phyloP scores from a whole-genome alignment of 2,329 filamentous ascomycete genomes.

The Ceratocystis variospora region DNA sequence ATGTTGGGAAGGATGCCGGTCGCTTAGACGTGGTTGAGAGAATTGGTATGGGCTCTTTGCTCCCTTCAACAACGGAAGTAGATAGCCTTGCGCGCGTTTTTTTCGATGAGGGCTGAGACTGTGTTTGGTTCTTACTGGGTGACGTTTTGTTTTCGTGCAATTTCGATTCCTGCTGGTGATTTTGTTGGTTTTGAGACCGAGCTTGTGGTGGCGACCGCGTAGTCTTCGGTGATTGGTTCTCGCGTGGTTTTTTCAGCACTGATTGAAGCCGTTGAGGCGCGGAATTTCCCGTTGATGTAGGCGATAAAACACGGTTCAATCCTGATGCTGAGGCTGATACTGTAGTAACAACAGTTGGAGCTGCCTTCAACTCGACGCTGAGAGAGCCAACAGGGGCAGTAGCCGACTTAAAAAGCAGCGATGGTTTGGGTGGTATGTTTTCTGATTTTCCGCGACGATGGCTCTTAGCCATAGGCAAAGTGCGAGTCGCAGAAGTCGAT shows the following conservation, averaged over 20 bases:
- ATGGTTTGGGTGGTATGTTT: conserved; percentile 15
- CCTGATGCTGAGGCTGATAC: conserved; percentile 15
- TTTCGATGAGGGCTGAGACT: conserved; percentile 16
- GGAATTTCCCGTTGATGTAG: conserved; percentile 21
- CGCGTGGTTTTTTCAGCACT: conserved; percentile 14
- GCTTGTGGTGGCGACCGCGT: conserved; percentile 19
- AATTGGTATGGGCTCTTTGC: conserved; percentile 16
- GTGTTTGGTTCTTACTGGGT: not conserved
- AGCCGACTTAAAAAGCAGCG: conserved; percentile 8
- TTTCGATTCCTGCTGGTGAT: not conserved
- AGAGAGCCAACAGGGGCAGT: conserved; percentile 3
- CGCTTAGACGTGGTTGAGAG: conserved; percentile 23
- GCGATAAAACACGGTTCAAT: conserved; percentile 20
- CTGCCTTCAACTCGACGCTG: not conserved
- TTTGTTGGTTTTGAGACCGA: not conserved
- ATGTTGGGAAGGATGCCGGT: conserved; percentile 29
- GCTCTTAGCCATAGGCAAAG: conserved; percentile 22
- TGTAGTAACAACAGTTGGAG: conserved; percentile 11
- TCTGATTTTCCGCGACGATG: conserved; percentile 18
- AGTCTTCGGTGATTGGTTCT: conserved; percentile 20
- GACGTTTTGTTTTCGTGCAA: not conserved
- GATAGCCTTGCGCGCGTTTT: conserved; percentile 23
- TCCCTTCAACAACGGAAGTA: conserved; percentile 22
- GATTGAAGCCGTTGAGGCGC: conserved; percentile 16
- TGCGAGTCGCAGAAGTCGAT: conserved; percentile 30